These are phyloP conservation scores for Letharia lupina DNA, from an alignment of 495 filamentous ascomycete species.

Conservation along the genomic window DNA sequence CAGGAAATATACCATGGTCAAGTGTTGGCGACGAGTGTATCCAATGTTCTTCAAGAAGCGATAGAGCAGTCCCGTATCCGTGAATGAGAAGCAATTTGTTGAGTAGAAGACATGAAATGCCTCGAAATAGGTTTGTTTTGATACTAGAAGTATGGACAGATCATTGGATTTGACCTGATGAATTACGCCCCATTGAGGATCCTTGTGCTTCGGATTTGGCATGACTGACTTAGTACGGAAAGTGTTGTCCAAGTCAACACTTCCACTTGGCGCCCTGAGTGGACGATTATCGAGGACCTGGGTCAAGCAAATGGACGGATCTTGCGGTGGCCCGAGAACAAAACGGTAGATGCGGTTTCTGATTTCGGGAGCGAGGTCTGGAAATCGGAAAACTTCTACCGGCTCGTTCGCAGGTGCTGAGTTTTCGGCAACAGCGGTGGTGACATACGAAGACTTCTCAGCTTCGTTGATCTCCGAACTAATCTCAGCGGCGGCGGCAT, in stretches of 20 bases:
- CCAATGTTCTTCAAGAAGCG: slow-evolving; percentile 23
- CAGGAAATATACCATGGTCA: slow-evolving; percentile 20
- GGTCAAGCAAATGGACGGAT: neutral
- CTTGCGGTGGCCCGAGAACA: slow-evolving; percentile 21
- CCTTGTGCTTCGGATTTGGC: neutral
- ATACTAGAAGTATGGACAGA: slow-evolving; percentile 25
- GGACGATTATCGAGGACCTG: neutral
- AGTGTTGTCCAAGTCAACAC: neutral
- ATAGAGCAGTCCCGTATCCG: slow-evolving; percentile 16
- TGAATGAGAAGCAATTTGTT: slow-evolving; percentile 30
- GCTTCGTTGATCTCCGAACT: neutral
- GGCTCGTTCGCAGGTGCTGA: neutral
- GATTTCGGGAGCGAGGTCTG: slow-evolving; percentile 24
- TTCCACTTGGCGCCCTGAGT: neutral
- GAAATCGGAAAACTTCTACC: neutral
- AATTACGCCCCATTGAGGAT: neutral
- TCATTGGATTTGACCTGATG: slow-evolving; percentile 13
- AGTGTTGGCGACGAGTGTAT: slow-evolving; percentile 17
- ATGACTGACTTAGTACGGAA: neutral
- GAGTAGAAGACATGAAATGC: slow-evolving; percentile 28
- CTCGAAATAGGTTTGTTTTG: slow-evolving; percentile 25
- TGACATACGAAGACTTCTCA: neutral
- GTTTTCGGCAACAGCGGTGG: neutral
- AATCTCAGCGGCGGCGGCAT: neutral
- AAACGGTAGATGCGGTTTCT: slow-evolving; percentile 25